Conservation (phyloP, 257 asterid species). For the Solanum peruvianum region DNA sequence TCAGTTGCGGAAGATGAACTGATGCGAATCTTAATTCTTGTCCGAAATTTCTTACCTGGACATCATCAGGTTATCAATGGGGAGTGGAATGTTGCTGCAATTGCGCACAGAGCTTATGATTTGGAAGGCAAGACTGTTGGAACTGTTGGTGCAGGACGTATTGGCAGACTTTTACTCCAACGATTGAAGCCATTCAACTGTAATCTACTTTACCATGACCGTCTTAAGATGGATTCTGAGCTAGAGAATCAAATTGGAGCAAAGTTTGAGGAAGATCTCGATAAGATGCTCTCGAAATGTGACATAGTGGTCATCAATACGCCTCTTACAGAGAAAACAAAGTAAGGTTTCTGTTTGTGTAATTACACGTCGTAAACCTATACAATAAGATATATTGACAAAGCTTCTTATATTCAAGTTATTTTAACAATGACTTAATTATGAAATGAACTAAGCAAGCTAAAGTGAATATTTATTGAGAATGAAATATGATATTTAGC, state of each 20-base stretch:
- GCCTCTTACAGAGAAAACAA: conserved; percentile 92
- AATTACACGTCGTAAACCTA: background rate
- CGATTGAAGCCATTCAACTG: conserved; percentile 91
- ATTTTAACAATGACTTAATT: background rate
- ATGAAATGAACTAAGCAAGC: background rate
- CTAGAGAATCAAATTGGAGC: conserved; percentile 82
- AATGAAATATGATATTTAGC: background rate
- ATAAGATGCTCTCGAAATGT: conserved; percentile 87
- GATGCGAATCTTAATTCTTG: conserved; percentile 93
- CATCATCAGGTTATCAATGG: conserved; percentile 78
- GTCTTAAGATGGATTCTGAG: conserved; percentile 60
- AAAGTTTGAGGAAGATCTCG: conserved; percentile 76
- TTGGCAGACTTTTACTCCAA: conserved; percentile 79
- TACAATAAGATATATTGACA: background rate
- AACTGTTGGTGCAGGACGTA: conserved; percentile 95
- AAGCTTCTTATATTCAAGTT: background rate
- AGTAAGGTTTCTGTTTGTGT: conserved; percentile 20
- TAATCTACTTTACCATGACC: conserved; percentile 83
- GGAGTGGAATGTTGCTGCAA: conserved; percentile 91
- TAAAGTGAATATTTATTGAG: background rate
- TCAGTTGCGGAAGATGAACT: conserved; percentile 98
- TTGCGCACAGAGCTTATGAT: conserved; percentile 85
- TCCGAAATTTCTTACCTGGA: conserved; percentile 83
- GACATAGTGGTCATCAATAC: conserved; percentile 79
- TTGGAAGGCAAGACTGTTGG: conserved; percentile 99